Evolutionary conservation across 1,284 basidiomycete genomes (phyloP).

Genomic region (Phylloporus sp.): DNA sequence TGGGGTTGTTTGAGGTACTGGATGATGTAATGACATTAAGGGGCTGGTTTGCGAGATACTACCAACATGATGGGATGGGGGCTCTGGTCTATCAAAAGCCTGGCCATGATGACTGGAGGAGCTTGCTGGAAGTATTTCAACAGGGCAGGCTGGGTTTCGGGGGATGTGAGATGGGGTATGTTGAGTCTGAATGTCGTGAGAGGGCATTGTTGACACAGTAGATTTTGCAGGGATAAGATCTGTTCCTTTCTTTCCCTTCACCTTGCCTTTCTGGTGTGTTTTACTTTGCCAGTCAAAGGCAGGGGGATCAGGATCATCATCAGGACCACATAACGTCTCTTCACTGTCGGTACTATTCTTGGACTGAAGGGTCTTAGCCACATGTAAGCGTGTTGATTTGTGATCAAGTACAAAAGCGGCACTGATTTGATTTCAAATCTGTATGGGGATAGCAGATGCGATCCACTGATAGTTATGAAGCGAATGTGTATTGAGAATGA

Average conservation of each 20-base stretch:
- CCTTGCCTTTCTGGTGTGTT: background rate
- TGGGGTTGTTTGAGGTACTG: too few relatives aligned
- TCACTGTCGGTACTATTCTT: background rate
- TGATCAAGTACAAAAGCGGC: background rate
- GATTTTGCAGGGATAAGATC: background rate
- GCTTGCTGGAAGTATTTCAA: too few relatives aligned
- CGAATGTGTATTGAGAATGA: background rate
- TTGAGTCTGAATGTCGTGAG: too few relatives aligned
- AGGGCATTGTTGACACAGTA: background rate
- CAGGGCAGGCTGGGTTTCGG: too few relatives aligned
- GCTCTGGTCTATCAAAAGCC: too few relatives aligned
- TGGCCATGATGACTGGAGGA: too few relatives aligned
- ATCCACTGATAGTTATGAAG: slow-evolving; percentile 1
- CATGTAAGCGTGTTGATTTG: background rate
- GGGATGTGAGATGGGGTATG: too few relatives aligned
- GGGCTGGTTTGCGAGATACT: too few relatives aligned
- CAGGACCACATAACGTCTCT: background rate
- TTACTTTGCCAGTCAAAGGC: background rate
- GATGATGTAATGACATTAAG: too few relatives aligned
- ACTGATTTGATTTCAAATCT: background rate
- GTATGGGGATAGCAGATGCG: background rate
- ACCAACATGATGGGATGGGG: too few relatives aligned
- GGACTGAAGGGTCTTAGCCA: background rate
- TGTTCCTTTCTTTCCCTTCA: background rate
- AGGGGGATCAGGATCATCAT: background rate